Base-by-base conservation (phyloP, 2,329 filamentous ascomycete genomes). In the Cladosporium sp. region DNA sequence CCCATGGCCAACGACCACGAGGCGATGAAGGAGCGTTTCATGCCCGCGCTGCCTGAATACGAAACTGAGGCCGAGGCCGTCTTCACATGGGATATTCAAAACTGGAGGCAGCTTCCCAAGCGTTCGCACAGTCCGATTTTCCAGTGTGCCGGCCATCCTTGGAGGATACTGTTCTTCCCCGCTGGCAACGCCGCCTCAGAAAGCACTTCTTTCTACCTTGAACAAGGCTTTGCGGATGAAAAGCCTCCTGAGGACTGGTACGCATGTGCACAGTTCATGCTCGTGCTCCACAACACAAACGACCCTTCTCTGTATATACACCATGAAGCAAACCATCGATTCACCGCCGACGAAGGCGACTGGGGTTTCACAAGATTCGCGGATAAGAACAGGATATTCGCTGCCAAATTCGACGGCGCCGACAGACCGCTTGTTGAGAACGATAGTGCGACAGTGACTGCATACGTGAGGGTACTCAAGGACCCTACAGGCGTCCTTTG, bases 291-390 rank as follows among this genome's bases (percentile, higher is more conserved):
- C 85, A 99, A 97, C 69, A 85, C 86, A 40, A 89, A 92, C 64
- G 89, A 96, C 62, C 92, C 93, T n/a, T 84, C 83, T 56, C 80
- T 96, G 61, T 89, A 86, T 68, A 70, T 80, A 34, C 78, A 79
- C 44, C 87, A 96, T 62, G 79, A 77, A 38, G 93, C 93, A n/a
- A 89, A 91, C 61, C 93, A 99, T 67, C 86, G 93, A 53, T 99
- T 97, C 70, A 97, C 90, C 3, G 88, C 88, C 56, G 93, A 97
- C 38, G 93, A 99, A 70, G 90, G 89, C 19, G 93, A 99, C 64
- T 99, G 93, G 93, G 93, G 93, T 1, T 99, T 99, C 68, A 99
- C 93, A n/a, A 79, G 92, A 50, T 99, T 97, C 65, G 84, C 90
- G 11, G 93, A 97, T 68, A 79, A 95, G 43, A 80, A 89, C 48